Conservation (phyloP, 2,329 filamentous ascomycete genomes). For the Incumbomyces delicatus region DNA sequence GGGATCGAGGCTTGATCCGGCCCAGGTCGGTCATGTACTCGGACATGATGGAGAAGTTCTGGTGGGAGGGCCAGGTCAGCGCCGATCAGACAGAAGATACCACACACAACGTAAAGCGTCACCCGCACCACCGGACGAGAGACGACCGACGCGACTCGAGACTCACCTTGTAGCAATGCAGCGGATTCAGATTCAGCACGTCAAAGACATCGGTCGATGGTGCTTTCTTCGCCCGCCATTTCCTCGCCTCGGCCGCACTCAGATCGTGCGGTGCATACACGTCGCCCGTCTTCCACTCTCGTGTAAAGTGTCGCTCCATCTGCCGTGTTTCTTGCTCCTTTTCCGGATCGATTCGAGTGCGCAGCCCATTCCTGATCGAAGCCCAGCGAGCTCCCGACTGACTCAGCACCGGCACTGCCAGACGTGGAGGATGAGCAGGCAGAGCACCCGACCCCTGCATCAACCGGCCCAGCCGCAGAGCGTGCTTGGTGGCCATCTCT, state of each 20-base stretch:
- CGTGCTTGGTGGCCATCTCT: neutral
- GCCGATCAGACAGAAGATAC: no score
- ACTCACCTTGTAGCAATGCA: constrained; percentile 77
- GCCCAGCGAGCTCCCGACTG: no score
- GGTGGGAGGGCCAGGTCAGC: no score
- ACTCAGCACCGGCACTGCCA: no score
- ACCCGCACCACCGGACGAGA: no score
- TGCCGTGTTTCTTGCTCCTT: constrained; percentile 28
- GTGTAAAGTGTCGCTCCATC: constrained; percentile 39
- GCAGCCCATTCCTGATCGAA: no score
- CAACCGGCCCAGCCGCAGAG: no score
- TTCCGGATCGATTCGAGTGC: constrained; percentile 20
- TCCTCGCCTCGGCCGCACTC: constrained; percentile 64
- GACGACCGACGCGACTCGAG: no score
- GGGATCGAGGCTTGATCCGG: constrained; percentile 64
- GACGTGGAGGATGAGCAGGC: no score
- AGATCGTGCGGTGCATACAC: constrained; percentile 87
- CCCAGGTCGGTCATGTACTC: constrained; percentile 81
- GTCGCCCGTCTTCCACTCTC: constrained; percentile 68
- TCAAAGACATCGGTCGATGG: constrained; percentile 66
- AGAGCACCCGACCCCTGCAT: neutral
- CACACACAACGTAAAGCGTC: no score
- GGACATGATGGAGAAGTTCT: constrained; percentile 90
- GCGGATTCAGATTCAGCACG: constrained; percentile 64
- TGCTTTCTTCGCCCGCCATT: constrained; percentile 56